Conservation (phyloP, 179 eudicot species). For the Pouteria campechiana region DNA sequence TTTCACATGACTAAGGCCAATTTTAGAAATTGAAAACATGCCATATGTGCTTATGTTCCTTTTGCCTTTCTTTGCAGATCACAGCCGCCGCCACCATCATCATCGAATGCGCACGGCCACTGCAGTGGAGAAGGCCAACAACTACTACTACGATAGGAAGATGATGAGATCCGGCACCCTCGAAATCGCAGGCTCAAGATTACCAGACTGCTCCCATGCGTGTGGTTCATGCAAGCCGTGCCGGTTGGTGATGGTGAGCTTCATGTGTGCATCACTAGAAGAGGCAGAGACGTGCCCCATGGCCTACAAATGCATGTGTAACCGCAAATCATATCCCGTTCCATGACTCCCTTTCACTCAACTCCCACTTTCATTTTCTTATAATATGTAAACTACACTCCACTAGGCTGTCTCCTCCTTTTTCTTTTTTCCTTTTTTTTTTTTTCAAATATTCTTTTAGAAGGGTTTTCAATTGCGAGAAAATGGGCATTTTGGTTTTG, state of each 20-base stretch:
- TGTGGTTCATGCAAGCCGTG: constrained; percentile 79
- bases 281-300: constrained; percentile 84
- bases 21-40: not conserved
- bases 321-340: constrained; percentile 67
- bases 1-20: not conserved
- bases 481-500: too few species aligned
- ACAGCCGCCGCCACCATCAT: constrained; percentile 4
- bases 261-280: constrained; percentile 50
- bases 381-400: too few species aligned
- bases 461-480: too few species aligned
- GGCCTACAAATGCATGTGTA: constrained; percentile 85
- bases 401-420: too few species aligned
- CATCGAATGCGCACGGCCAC: constrained; percentile 1
- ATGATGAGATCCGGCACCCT: constrained; percentile 14
- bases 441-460: too few species aligned
- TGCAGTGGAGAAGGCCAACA: not conserved
- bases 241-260: constrained; percentile 76
- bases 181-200: constrained; percentile 51
- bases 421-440: too few species aligned
- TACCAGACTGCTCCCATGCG: constrained; percentile 71
- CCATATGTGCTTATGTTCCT: not conserved
- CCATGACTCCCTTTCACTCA: too few species aligned
- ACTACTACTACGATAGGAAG: constrained; percentile 4
- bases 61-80: not conserved
- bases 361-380: too few species aligned